Evolutionary conservation across 108 stramenopile genomes (phyloP), one percentile per base, ranked within the genome.

Genomic region (Aurantiochytrium sp.): DNA sequence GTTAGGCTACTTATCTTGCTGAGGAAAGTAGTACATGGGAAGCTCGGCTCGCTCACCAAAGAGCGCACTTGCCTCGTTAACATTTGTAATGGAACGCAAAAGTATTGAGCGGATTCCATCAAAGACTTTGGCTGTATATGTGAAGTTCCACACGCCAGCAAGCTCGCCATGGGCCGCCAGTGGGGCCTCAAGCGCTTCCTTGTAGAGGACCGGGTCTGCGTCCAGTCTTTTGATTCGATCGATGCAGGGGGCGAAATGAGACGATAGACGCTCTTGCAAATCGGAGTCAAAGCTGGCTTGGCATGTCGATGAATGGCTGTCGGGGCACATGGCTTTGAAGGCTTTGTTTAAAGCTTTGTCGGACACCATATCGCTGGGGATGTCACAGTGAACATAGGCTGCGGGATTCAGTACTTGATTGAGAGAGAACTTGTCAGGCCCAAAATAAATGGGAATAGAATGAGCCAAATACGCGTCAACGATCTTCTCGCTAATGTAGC

Each of bases 401-500:
- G 44, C 0, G 12, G 51, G 45, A 53, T 83, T 83, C 10, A 83
- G 51, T 0, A 53, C 49, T 23, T 83, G 45, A 16, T 23, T 0
- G 0, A 83, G 51, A 23, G 76, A 21, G 1, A n/a, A 45, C 6
- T 53, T 35, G 18, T 83, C 76, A 2, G 76, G 49, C 0, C 76
- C 76, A 53, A 83, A 83, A 45, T 83, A 83, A 1, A 83, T 28
- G 6, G 76, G 76, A 23, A 83, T 1, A 47, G 76, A 8, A 19
- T 23, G 49, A 6, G 49, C 51, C 10, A 83, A 45, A 35, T 83
- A 83, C 12, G 76, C 45, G n/a, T 83, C 76, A 12, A 83, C 4
- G 49, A 83, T 23, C 49, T 83, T 83, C 28, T 83, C 76, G n/a
- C 43, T 83, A 53, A 83, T 83, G 76, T 83, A 83, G 10, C 76